Base-by-base conservation (phyloP, 1,284 basidiomycete species). In the Ceratobasidium sp. region DNA sequence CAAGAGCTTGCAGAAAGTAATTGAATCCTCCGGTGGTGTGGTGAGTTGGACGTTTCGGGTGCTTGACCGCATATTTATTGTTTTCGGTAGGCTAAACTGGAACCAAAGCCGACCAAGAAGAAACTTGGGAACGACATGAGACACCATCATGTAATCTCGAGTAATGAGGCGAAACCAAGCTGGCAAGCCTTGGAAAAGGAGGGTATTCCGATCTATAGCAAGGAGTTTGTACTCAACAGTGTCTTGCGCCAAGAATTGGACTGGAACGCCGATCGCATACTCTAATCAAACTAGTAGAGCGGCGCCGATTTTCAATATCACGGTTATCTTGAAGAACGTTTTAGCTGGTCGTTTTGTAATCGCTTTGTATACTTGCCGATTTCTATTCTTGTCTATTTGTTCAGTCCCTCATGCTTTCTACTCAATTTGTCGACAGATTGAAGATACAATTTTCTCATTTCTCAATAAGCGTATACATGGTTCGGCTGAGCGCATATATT, bases 21-120 rank as follows among this genome's bases (percentile, higher is more conserved):
- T 92, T 17, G 77, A 79, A 6, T 84, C 87, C 0, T 85, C 85
- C 68, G 90, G 92, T 13, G 92, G 90, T 1, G 83, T 86, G 79
- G 89, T 91, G 53, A 43, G 82, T 77, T 12, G 7, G 13, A 35
- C 25, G 5, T n/a, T 7, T 38, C 49, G 15, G 10, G 12, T 15
- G n/a, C n/a, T 45, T n/a, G 10, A 13, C 22, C 27, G 13, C 29
- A 7, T 62, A 55, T 57, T 43, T 64, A 38, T 31, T 67, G 15
- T 52, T 69, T 55, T 34, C 15, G 7, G 17, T 55, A 75, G 52
- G 78, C 80, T n/a, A 42, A 65, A 38, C 80, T 78, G 0, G 80
- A 84, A 68, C 57, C 62, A 13, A 80, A 80, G 2, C 88, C 87
- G 13, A 1, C 88, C 84, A 0, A 72, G 79, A 31, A 85, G 88